Evolutionary conservation across 2,329 filamentous ascomycete genomes (phyloP), one percentile per base, ranked within the genome.

Genomic region (Epichloe scottii): DNA sequence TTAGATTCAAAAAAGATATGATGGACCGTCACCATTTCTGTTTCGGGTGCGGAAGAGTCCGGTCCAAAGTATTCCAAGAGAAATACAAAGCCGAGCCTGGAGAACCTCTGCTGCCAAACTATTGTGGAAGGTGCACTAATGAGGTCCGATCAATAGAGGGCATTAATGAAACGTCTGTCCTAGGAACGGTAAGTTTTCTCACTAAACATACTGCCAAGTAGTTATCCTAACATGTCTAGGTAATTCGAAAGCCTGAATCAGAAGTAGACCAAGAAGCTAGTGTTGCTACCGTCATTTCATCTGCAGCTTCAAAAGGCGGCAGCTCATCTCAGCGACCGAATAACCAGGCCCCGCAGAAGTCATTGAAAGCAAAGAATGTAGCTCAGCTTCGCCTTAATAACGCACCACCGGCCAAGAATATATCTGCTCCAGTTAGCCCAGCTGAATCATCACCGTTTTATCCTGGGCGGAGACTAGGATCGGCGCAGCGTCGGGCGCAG

Each of bases 11-110:
- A 3, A 53, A 57, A 26, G 59, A 58, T 1, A 46, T 61, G 34
- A 54, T 58, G 10, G 55, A 59, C 8, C 33, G 48, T 1, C 59
- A 62, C 38, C 71, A 72, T 49, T 67, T 74, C 19, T 77, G 74
- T 58, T 69, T 58, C n/a, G 55, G 61, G 11, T 63, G 62, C 41
- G 62, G 62, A 6, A 53, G 55, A 21, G 60, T 54, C 3, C 51
- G 61, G 39, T 63, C 62, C 14, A 61, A 56, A 34, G 45, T 41
- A 4, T 63, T 62, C 46, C 60, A 63, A 5, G 50, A 54, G 4
- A 50, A 46, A n/a, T 51, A 62, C 21, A 41, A 49, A 46, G 15
- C 55, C 11, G 44, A 54, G 2, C 53, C 58, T 19, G 65, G 62
- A 7, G 56, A 60, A 21, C 51, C 58, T 2, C 53, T 67, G 15